Conservation (phyloP, 495 filamentous ascomycete species). For the Pseudotulostoma volvatum region DNA sequence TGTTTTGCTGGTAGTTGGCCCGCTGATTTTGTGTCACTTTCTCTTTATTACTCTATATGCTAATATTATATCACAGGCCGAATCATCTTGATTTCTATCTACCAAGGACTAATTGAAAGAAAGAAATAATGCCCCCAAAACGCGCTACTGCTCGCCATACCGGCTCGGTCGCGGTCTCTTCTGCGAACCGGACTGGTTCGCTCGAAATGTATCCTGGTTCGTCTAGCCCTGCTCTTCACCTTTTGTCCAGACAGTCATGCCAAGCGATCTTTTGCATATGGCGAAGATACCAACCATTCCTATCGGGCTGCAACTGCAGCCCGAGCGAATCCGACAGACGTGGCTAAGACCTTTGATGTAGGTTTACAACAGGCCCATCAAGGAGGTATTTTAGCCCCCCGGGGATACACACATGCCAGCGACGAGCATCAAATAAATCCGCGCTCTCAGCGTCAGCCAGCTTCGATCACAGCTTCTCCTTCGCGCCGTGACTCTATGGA, state of each 20-base stretch:
- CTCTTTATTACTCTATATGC: no score
- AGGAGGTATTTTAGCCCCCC: neutral
- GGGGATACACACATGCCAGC: neutral
- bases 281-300: neutral
- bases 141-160: neutral
- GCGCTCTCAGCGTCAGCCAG: neutral
- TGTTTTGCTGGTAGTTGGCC: no score
- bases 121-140: neutral
- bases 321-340: neutral
- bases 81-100: no score
- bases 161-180: neutral
- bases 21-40: no score
- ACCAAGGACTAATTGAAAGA: no score
- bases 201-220: neutral
- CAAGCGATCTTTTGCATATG: neutral
- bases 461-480: no score
- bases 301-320: neutral
- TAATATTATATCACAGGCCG: no score
- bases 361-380: neutral
- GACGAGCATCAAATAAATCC: neutral
- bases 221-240: no score
- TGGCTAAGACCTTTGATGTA: neutral
- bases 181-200: neutral
- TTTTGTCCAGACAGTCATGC: neutral
- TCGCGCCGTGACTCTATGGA: no score